Evolutionary conservation across 2,329 filamentous ascomycete species (phyloP), one percentile per base, ranked within the genome.

Genomic region (Trichoderma simmonsii): DNA sequence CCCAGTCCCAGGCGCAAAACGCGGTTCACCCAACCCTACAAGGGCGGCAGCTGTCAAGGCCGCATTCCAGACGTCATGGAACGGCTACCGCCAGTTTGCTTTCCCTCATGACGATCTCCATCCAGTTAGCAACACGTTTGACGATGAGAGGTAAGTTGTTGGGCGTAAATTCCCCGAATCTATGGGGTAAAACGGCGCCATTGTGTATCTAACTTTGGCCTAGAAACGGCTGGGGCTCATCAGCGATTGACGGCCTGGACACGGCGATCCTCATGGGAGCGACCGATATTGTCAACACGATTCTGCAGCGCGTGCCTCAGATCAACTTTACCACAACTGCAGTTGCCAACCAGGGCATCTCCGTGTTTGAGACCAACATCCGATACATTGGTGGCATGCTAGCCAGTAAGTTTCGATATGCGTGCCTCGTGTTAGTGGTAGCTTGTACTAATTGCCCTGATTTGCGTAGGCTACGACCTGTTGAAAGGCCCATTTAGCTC

Each of bases 301-400:
- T 97, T 74, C 81, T 97, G 24, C 84, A 91, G 6, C 91, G 90
- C 78, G 87, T 97, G 60, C 86, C 89, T 0, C 87, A 82, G 0
- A 91, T 97, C 77, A 85, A 97, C 80, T 97, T 93, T 78, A 86
- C 86, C 56, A 83, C 85, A 12, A 92, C 91, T 1, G 72, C 74
- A 4, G 71, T 74, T 64, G 68, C 65, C 4, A 77, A 84, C 2
- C 81, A 85, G 1, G 81, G 85, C 11, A 89, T 97, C 63, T 95
- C 92, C 48, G 82, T 97, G 8, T 97, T 97, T 77, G 94, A 97
- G 82, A 97, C 93, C 0, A 97, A 93, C 0, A 97, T 97, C 77
- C 90, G 94, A 32, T 97, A 97, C 77, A 83, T 97, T 1, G 94
- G 89, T 11, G 94, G 94, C 18, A 85, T 97, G 76, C 79, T 97